Percentiles rank a stretch among this genome's conserved stretches.
Conservation (phyloP, 352 stramenopile genomes). For the Albugo laibachii region DNA sequence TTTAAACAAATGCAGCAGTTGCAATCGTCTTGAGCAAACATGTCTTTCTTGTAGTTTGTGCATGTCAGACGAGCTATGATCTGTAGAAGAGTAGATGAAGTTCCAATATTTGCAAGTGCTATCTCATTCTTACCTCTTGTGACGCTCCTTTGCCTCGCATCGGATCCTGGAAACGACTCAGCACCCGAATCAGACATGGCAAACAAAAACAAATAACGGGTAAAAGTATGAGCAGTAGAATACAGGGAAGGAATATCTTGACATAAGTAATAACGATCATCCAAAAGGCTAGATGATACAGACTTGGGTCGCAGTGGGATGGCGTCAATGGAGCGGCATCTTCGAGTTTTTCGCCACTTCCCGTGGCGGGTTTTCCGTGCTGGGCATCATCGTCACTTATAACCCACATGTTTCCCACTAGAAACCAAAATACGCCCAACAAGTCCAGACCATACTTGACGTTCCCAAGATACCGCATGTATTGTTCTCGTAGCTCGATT, state of each 20-base stretch:
- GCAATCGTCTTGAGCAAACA: slow-evolving; percentile 56
- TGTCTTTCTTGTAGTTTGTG: slow-evolving; percentile 28
- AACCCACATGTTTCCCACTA: slow-evolving; percentile 80
- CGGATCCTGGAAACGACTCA: slow-evolving; percentile 78
- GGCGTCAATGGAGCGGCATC: no score
- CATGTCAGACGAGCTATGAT: slow-evolving; percentile 43
- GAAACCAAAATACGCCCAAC: slow-evolving; percentile 65
- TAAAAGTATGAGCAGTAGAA: slow-evolving; percentile 75
- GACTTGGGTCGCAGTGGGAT: slow-evolving; percentile 45
- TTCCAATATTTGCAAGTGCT: not conserved
- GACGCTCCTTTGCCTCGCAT: slow-evolving; percentile 73
- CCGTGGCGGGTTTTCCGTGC: no score
- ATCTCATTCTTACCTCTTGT: slow-evolving; percentile 22
- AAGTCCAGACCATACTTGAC: slow-evolving; percentile 68
- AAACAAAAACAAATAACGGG: slow-evolving; percentile 88
- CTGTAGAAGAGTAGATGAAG: slow-evolving; percentile 10
- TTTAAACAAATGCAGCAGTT: slow-evolving; percentile 85
- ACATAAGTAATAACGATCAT: slow-evolving; percentile 86
- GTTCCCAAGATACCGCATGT: slow-evolving; percentile 48
- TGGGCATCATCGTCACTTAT: slow-evolving; percentile 35
- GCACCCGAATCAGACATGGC: slow-evolving; percentile 80
- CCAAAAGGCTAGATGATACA: slow-evolving; percentile 74
- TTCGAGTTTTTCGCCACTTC: no score
- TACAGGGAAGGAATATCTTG: slow-evolving; percentile 85
- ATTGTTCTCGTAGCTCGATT: slow-evolving; percentile 37